Evolutionary conservation across 495 filamentous ascomycete genomes (phyloP), one percentile per base, ranked within the genome.

Genomic region (Lindgomyces ingoldianus): DNA sequence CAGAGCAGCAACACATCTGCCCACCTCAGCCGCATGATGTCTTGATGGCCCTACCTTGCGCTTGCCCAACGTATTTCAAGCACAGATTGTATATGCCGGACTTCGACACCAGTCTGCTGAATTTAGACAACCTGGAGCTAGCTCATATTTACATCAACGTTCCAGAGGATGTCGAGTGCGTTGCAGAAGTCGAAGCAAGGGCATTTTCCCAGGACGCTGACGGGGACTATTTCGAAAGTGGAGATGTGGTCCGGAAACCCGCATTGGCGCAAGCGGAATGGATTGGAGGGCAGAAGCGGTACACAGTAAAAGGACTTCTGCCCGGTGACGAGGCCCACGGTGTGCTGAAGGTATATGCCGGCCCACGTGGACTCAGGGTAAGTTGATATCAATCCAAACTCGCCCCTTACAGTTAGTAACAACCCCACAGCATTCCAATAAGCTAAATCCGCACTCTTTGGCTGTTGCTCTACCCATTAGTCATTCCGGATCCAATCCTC

Each of bases 201-300:
- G 85, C 85, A 1, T 96, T 89, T 72, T 84, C 87, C 8, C 79
- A 86, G 24, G 94, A 98, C 76, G 81, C 83, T 3, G 93, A 97
- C 72, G 94, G 94, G 8, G 94, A 98, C 74, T 82, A 86, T 69
- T 98, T 96, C 74, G 94, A 98, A 71, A 96, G 87, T 48, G 94
- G 94, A 42, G 94, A 96, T 29, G 80, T 87, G 12, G 80, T 94
- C 21, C 88, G 83, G 74, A 97, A 96, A 72, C 87, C 87, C 19
- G 93, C 92, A 1, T 81, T 98, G 1, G 87, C 91, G 1, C 94
- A 98, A 73, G 89, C 92, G 1, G 91, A 95, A 71, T 98, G 94
- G 94, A 80, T 92, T 69, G 81, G 77, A 61, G 91, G 92, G 24
- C 78, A 87, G 55, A 98, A 98, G 74, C 87, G 90, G 12, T 96